Conservation (phyloP, 2,329 filamentous ascomycete species). For the Diaporthe sp. region DNA sequence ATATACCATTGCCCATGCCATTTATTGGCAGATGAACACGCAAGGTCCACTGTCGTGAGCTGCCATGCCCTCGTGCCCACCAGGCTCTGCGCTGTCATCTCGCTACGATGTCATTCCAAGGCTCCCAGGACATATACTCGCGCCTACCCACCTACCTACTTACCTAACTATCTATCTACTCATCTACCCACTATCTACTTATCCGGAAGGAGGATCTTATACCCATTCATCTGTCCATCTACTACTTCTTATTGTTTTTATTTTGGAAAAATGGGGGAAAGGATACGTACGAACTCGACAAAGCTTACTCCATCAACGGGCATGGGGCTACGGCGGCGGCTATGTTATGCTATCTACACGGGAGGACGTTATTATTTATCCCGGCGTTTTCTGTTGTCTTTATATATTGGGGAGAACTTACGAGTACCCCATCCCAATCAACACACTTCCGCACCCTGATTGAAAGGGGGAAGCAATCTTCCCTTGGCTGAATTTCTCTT, state of each 20-base stretch:
- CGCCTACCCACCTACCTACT: neutral
- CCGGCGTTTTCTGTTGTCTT: constrained; percentile 20
- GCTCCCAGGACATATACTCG: neutral
- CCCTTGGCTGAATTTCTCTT: neutral
- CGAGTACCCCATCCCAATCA: neutral
- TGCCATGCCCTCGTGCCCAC: neutral
- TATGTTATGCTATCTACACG: constrained; percentile 19
- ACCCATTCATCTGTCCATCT: constrained; percentile 27
- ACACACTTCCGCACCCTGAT: neutral
- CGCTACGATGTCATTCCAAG: neutral
- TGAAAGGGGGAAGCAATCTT: neutral
- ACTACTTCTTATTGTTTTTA: constrained; percentile 30
- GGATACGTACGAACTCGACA: constrained; percentile 18
- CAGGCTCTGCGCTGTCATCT: neutral
- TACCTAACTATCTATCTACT: neutral
- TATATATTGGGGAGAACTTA: constrained; percentile 12
- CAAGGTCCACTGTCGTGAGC: neutral
- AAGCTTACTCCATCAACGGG: neutral
- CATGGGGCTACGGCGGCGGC: constrained; percentile 11
- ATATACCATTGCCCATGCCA: too few relatives aligned
- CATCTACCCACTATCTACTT: neutral
- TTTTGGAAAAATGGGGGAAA: constrained; percentile 5
- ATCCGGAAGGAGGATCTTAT: constrained; percentile 6
- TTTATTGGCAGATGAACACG: neutral
- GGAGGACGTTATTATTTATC: neutral